Evolutionary conservation across 176 grass and related monocot genomes (phyloP).

Genomic region (Triticum dicoccoides): DNA sequence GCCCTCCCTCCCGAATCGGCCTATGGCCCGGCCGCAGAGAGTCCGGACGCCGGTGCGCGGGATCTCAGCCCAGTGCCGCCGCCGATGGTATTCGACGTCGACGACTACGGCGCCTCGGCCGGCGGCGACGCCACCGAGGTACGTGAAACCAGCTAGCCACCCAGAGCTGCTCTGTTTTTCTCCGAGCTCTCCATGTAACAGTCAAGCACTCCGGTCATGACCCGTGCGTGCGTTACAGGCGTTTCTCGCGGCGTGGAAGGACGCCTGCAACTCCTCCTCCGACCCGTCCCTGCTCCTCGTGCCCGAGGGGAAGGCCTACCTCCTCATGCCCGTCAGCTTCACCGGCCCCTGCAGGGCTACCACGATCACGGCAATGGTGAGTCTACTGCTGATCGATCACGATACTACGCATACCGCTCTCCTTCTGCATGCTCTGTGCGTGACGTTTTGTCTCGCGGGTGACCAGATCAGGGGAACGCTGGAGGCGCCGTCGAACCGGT

Average conservation of each 20-base stretch:
- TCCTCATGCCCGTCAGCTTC: conserved; percentile 60
- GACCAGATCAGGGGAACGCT: conserved; percentile 64
- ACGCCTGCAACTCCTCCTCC: conserved; percentile 53
- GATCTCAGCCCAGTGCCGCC: conserved; percentile 19
- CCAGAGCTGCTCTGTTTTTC: background rate
- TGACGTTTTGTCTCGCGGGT: background rate
- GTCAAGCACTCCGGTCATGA: background rate
- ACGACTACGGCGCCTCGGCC: conserved; percentile 39
- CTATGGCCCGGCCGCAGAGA: background rate
- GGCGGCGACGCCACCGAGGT: conserved; percentile 52
- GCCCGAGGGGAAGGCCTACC: conserved; percentile 46
- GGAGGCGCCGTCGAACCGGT: conserved; percentile 60
- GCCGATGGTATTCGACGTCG: conserved; percentile 43
- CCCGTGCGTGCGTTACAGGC: conserved; percentile 30
- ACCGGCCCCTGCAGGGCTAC: conserved; percentile 53
- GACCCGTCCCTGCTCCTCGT: conserved; percentile 28
- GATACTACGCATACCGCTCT: background rate
- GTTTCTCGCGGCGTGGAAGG: conserved; percentile 63
- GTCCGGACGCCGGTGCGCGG: background rate
- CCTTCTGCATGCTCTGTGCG: background rate
- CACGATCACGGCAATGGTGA: conserved; percentile 58
- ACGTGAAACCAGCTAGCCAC: background rate
- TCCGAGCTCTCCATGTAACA: background rate
- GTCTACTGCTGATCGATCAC: background rate
- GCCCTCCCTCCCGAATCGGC: conserved; percentile 15